phyloP scores from a whole-genome alignment of 23 red algal species.

The Pyropia yezoensis region DNA sequence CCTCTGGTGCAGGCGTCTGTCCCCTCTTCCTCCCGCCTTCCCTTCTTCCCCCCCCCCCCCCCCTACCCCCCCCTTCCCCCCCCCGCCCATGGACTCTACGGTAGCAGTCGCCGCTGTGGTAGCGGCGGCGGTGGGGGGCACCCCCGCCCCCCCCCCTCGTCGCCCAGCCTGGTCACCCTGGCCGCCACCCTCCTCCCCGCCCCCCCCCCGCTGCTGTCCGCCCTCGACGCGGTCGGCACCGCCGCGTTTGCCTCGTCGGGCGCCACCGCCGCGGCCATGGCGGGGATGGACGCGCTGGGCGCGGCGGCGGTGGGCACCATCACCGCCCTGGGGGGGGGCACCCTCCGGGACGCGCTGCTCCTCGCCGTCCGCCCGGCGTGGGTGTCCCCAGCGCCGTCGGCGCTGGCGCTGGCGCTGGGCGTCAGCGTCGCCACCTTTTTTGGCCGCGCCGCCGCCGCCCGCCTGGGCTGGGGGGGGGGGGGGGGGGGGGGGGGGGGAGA shows the following conservation, averaged over 20 bases:
- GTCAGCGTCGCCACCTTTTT: slow-evolving; percentile 17
- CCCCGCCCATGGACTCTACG: too few species aligned
- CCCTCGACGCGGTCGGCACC: slow-evolving; percentile 38
- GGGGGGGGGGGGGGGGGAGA: neutral
- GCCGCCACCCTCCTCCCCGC: neutral
- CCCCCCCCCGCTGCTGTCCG: slow-evolving; percentile 7
- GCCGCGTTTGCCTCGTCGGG: slow-evolving; percentile 41
- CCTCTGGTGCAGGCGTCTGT: too few species aligned
- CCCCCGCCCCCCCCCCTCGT: slow-evolving; percentile 12
- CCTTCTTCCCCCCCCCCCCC: too few species aligned
- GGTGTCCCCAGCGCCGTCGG: slow-evolving; percentile 23
- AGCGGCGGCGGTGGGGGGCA: neutral
- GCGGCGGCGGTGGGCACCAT: slow-evolving; percentile 41
- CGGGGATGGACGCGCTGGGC: slow-evolving; percentile 52
- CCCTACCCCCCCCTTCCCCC: too few species aligned
- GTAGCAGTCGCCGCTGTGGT: too few species aligned
- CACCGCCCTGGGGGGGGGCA: slow-evolving; percentile 55
- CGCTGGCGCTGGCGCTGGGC: slow-evolving; percentile 11
- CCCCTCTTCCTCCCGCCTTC: too few species aligned
- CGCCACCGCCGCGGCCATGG: slow-evolving; percentile 24
- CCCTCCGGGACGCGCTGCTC: slow-evolving; percentile 51
- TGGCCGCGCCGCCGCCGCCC: neutral
- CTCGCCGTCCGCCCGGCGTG: slow-evolving; percentile 33
- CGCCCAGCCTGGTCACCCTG: slow-evolving; percentile 13
- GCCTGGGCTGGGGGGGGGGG: neutral